Evolutionary conservation across 352 stramenopile genomes (phyloP).

Genomic region (Phytophthora nicotianae): DNA sequence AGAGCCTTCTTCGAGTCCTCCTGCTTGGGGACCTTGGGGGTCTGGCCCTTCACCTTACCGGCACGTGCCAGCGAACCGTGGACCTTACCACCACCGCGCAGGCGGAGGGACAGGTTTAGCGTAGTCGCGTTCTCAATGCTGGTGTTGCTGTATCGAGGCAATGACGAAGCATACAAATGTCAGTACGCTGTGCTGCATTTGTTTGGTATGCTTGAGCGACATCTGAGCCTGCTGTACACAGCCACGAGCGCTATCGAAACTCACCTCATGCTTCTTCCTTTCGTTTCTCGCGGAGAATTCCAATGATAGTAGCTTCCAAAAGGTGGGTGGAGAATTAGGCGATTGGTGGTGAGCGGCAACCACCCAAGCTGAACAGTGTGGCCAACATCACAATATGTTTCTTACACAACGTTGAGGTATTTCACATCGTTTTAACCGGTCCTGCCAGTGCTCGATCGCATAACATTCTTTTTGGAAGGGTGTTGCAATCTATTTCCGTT

Average conservation of each 20-base stretch:
- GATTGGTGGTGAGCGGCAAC: constrained; percentile 31
- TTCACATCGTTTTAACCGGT: neutral
- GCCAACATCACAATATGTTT: neutral
- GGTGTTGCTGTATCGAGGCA: constrained; percentile 90
- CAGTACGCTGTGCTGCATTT: constrained; percentile 12
- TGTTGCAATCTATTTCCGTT: neutral
- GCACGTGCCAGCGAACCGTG: constrained; percentile 99
- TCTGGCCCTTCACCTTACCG: constrained; percentile 99
- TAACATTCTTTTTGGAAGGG: no score
- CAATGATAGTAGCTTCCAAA: constrained; percentile 40
- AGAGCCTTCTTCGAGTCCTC: constrained; percentile 98
- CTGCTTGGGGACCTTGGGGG: constrained; percentile 98
- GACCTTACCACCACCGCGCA: constrained; percentile 97
- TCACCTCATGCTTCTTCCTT: constrained; percentile 70
- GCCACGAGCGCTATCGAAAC: neutral
- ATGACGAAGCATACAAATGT: constrained; percentile 11
- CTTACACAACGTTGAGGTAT: neutral
- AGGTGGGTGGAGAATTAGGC: constrained; percentile 7
- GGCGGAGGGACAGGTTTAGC: constrained; percentile 95
- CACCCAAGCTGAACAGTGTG: neutral
- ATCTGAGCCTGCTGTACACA: neutral
- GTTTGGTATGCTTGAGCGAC: neutral
- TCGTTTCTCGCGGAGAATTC: constrained; percentile 71
- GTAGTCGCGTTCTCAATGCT: constrained; percentile 98
- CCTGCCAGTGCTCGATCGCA: no score